Percentiles rank a stretch among this genome's conserved stretches.
phyloP scores from a whole-genome alignment of 495 filamentous ascomycete species.

The Aspergillus saccharolyticus region DNA sequence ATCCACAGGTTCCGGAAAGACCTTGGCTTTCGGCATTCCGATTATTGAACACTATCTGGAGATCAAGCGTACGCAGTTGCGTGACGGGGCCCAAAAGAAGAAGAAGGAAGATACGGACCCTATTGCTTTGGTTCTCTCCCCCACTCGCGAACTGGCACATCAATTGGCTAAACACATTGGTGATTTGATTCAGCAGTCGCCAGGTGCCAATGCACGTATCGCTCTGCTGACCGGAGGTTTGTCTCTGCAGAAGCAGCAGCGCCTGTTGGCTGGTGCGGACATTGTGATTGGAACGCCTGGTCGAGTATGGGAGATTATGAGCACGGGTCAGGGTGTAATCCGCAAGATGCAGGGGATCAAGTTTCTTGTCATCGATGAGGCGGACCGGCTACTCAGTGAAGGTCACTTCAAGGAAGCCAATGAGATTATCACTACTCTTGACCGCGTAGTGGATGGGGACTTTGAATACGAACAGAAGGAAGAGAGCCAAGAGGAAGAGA shows the following conservation, averaged over 20 bases:
- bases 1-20: conserved; percentile 96
- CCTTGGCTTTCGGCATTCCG: conserved; percentile 78
- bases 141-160: conserved; percentile 89
- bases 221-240: conserved; percentile 86
- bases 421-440: conserved; percentile 73
- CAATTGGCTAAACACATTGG: conserved; percentile 80
- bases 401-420: conserved; percentile 93
- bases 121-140: conserved; percentile 83
- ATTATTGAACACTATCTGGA: conserved; percentile 47
- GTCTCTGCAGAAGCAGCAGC: conserved; percentile 86
- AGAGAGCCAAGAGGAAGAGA: conserved; percentile 9
- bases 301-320: conserved; percentile 89
- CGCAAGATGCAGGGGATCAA: conserved; percentile 62
- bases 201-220: conserved; percentile 57
- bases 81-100: conserved; percentile 11
- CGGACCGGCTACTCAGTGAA: conserved; percentile 85
- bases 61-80: conserved; percentile 18
- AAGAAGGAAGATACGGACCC: conserved; percentile 40
- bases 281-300: conserved; percentile 91
- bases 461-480: conserved; percentile 36
- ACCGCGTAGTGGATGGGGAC: conserved; percentile 45
- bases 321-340: conserved; percentile 55
- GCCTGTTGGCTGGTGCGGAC: conserved; percentile 68
- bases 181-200: conserved; percentile 55
- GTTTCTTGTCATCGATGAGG: conserved; percentile 91